Percentiles rank a stretch among this genome's conserved stretches.
Conservation (phyloP, 2,329 filamentous ascomycete genomes). For the Aplosporella prunicola region DNA sequence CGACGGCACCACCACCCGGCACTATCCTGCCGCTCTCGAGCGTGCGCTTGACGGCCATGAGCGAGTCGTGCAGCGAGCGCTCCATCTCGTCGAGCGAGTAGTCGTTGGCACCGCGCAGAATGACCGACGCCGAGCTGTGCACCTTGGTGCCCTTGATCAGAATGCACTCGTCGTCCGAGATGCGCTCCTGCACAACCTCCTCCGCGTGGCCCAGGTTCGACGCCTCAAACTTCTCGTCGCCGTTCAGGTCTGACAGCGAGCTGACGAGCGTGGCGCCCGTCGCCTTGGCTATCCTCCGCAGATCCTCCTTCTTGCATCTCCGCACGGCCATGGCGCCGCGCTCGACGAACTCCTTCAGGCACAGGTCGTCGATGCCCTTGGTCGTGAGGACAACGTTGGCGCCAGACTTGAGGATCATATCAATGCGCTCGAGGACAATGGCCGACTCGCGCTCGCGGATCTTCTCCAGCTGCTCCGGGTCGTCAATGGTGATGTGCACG, state of each 20-base stretch:
- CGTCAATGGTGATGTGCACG: conserved; percentile 96
- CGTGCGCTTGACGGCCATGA: conserved; percentile 94
- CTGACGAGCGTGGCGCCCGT: conserved; percentile 89
- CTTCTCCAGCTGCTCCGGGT: conserved; percentile 94
- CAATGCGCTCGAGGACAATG: conserved; percentile 86
- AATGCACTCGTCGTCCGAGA: conserved; percentile 98
- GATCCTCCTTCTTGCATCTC: conserved; percentile 96
- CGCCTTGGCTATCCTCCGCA: conserved; percentile 89
- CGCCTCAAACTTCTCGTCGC: conserved; percentile 91
- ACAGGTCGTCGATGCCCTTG: conserved; percentile 96
- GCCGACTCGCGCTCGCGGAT: conserved; percentile 87
- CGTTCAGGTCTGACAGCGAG: conserved; percentile 91
- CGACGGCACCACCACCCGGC: conserved; percentile 89
- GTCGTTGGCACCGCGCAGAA: conserved; percentile 91
- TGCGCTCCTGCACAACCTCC: conserved; percentile 95
- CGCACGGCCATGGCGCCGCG: conserved; percentile 91
- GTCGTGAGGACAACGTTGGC: conserved; percentile 95
- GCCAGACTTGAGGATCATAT: conserved; percentile 95
- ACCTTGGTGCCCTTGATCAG: conserved; percentile 92
- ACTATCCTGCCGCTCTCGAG: conserved; percentile 95
- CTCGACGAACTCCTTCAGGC: conserved; percentile 89
- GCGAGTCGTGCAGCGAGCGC: conserved; percentile 90
- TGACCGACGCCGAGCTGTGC: conserved; percentile 88
- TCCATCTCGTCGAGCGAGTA: conserved; percentile 99
- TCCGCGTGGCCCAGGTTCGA: conserved; percentile 85